Evolutionary conservation across 2,329 filamentous ascomycete genomes (phyloP), one percentile per base, ranked within the genome.

Genomic region (Didymella pomorum): DNA sequence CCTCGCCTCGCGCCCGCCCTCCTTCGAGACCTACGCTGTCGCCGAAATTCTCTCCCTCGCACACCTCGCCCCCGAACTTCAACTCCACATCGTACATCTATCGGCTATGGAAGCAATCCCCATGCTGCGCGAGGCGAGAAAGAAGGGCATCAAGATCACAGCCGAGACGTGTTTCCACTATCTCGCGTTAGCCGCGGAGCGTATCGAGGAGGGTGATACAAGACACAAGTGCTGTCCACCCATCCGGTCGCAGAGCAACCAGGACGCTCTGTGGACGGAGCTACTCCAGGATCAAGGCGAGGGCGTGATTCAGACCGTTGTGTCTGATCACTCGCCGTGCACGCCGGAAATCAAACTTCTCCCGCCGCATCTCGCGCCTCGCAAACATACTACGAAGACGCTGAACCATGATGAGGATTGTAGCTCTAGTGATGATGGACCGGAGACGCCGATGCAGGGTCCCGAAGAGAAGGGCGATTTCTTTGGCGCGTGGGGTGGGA

Each of bases 101-200:
- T 96, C 91, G 0, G 93, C 93, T n/a, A 89, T 90, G 45, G 89
- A 96, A 75, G 91, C 90, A 43, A 94, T 97, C 59, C 92, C 92
- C 0, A 81, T 96, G 53, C 84, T 97, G 51, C 87, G 88, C 61
- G 84, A 86, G 58, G 93, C 93, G 11, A 87, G 92, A 29, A 81
- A 82, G 4, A 79, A 82, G 2, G 93, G 93, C 42, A 80, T 96
- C 73, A 91, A 93, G 71, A 92, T 97, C 79, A 96, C 93, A 0
- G 93, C 93, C 53, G 93, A 97, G 80, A 97, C 93, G 2, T 97
- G 93, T 80, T 97, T 96, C 83, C 93, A 97, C 81, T 97, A 97
- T 78, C 87, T 97, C 14, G 90, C 90, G 3, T 83, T 97, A 2
- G 89, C 91, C 0, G 88, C 93, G 0, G 93, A 97, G 79, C 83